Evolutionary conservation across 2,329 filamentous ascomycete species (phyloP).

Genomic region (Juglanconis juglandina): DNA sequence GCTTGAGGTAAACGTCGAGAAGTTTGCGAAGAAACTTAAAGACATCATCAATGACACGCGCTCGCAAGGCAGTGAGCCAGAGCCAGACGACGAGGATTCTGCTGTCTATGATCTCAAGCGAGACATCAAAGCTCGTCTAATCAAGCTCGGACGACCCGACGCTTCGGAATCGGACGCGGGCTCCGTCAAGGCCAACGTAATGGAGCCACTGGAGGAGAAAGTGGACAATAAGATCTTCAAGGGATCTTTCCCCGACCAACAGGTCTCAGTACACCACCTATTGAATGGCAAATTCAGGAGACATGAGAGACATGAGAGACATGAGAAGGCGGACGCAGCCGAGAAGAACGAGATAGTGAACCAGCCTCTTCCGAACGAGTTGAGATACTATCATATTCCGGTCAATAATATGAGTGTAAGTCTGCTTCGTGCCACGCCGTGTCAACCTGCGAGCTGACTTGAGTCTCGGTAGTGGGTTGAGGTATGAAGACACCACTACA

Average conservation of each 20-base stretch:
- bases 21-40: neutral
- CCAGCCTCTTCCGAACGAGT: neutral
- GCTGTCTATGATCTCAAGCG: constrained; percentile 1
- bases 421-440: neutral
- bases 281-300: neutral
- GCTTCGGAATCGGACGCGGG: neutral
- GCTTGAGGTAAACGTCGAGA: neutral
- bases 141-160: neutral
- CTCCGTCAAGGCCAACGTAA: neutral
- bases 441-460: neutral
- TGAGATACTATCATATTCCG: constrained; percentile 20
- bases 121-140: constrained; percentile 9
- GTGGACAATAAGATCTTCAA: constrained; percentile 7
- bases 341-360: too few species aligned
- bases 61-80: neutral
- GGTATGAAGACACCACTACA: constrained; percentile 14
- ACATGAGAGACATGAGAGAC: neutral
- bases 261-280: constrained; percentile 5
- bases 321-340: too few species aligned
- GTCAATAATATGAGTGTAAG: constrained; percentile 21
- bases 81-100: neutral
- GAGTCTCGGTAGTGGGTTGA: constrained; percentile 25
- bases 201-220: constrained; percentile 1
- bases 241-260: constrained; percentile 10
- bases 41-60: neutral